Evolutionary conservation across 2,329 filamentous ascomycete species (phyloP).

Genomic region (Neoscytalidium dimidiatum): DNA sequence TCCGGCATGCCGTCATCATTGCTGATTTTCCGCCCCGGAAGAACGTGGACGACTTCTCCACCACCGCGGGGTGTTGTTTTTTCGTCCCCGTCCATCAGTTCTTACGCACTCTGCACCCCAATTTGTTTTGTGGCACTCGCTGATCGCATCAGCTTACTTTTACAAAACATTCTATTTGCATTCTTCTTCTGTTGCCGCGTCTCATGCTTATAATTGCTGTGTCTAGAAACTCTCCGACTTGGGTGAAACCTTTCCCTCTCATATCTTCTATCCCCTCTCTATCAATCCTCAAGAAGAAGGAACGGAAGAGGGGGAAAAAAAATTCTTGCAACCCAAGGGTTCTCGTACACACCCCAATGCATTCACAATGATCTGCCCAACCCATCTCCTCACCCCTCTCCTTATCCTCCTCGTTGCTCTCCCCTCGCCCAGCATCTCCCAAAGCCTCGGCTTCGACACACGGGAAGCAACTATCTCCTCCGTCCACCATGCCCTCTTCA

Average conservation of each 20-base stretch:
- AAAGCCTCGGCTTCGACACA: constrained; percentile 50
- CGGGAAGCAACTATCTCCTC: constrained; percentile 61
- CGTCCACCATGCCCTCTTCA: constrained; percentile 58
- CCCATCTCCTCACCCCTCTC: background rate
- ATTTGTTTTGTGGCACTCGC: background rate
- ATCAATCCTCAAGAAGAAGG: too few relatives aligned
- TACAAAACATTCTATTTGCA: background rate
- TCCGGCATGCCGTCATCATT: constrained; percentile 4
- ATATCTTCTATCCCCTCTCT: too few relatives aligned
- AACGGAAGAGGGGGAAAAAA: background rate
- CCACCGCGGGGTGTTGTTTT: background rate
- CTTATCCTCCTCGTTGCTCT: background rate
- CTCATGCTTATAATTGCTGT: background rate
- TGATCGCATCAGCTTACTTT: background rate
- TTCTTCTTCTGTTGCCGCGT: background rate
- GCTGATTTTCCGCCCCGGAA: background rate
- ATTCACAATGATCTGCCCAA: background rate
- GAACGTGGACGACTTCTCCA: background rate
- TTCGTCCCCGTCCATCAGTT: background rate
- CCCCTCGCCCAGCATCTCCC: background rate
- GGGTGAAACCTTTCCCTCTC: background rate
- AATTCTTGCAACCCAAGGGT: too few relatives aligned
- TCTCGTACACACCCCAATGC: too few relatives aligned
- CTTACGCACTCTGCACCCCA: background rate
- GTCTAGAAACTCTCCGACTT: background rate